These are phyloP conservation scores for Cochlearia excelsa DNA, from an alignment of 345 rosid genomes.

Conservation along the genomic window DNA sequence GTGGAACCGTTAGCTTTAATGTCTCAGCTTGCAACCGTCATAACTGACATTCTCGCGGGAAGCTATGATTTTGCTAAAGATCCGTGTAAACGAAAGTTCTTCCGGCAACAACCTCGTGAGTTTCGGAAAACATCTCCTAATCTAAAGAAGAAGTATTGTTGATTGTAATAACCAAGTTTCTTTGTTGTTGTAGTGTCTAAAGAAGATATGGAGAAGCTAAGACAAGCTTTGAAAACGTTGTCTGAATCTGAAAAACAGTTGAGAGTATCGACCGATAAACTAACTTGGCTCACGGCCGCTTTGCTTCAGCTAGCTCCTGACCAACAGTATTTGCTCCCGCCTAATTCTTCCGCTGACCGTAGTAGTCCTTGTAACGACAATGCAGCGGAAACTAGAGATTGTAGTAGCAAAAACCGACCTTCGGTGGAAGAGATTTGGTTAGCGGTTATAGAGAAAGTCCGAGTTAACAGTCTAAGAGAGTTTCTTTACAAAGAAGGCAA, in stretches of 20 bases:
- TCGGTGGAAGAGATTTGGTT: conserved; percentile 83
- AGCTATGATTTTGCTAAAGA: conserved; percentile 84
- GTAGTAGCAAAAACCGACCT: conserved; percentile 36
- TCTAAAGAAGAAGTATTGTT: not conserved
- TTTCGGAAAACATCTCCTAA: conserved; percentile 8
- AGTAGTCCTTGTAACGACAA: conserved; percentile 20
- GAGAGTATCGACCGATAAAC: conserved; percentile 81
- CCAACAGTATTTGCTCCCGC: conserved; percentile 65
- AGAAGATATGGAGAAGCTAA: conserved; percentile 93
- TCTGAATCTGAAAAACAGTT: conserved; percentile 97
- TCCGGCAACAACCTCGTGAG: conserved; percentile 77
- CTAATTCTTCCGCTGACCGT: conserved; percentile 59
- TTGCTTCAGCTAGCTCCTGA: conserved; percentile 98
- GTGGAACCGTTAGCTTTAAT: conserved; percentile 93
- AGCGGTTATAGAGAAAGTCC: conserved; percentile 65
- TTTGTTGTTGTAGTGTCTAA: conserved; percentile 58
- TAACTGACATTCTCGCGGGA: conserved; percentile 93
- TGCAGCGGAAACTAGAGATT: not conserved
- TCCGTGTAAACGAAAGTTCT: conserved; percentile 66
- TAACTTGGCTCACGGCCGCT: conserved; percentile 97
- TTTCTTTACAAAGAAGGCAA: conserved; percentile 80
- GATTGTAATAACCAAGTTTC: conserved; percentile 10
- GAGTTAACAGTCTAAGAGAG: conserved; percentile 50
- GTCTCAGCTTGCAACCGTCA: conserved; percentile 97
- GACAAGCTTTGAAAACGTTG: conserved; percentile 83